Evolutionary conservation across 192 early-diverging fungal species (phyloP), one percentile per base, ranked within the genome.

Genomic region (Dissophora globulifera): DNA sequence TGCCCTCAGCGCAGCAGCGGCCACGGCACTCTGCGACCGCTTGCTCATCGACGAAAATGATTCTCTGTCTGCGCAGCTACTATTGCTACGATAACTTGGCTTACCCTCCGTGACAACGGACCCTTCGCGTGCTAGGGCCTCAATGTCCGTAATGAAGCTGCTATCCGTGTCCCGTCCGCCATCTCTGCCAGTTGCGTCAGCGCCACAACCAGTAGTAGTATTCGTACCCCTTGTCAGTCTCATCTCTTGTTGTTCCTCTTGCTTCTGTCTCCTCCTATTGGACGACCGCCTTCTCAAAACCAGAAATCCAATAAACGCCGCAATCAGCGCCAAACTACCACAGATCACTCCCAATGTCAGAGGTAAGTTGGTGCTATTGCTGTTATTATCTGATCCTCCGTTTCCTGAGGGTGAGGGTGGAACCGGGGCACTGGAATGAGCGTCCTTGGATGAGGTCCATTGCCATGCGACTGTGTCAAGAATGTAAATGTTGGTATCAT

Each of bases 401-500:
- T n/a, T n/a, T 7, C 46, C 32, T 2, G 50, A 4, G 22, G 64
- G 22, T 19, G 60, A 17, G 13, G 13, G 5, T 3, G 70, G 47
- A 17, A 30, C 13, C 13, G 53, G 29, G 2, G 58, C 20, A 0
- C 64, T 35, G 13, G 58, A 59, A 1, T 78, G 80, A 4, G 62
- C 51, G 7, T 80, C 67, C 17, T 74, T 70, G 6, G 86, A 84
- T 33, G 71, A 78, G 43, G 80, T 79, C 92, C 92, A 93, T 40
- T 71, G 67, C 90, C 89, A 92, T 0, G 54, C 58, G 13, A 30
- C 32, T 19, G 86, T 78, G 49, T 91, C 86, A 17, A 93, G 75
- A 35, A 87, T 82, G 70, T 91, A 92, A 69, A 93, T 85, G 45
- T 80, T 87, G 22, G 63, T 78, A 60, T 93, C 90, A 26, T 71